Base-by-base conservation (phyloP, 805 yeast species). In the Starmerella sp. region DNA sequence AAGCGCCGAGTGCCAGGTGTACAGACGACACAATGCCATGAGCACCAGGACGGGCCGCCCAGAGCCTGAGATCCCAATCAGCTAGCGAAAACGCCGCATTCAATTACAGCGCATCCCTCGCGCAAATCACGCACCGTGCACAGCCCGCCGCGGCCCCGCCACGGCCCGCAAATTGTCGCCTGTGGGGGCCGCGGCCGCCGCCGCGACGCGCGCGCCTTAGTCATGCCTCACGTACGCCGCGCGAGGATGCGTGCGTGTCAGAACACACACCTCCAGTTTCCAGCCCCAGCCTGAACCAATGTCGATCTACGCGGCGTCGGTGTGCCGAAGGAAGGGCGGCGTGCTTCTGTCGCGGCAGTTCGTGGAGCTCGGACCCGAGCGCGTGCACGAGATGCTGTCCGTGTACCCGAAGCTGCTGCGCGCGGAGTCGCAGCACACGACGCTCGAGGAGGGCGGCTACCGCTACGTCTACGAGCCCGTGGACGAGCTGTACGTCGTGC, bases 381-480 rank as follows among this genome's bases (percentile, higher is more conserved):
- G 95, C 62, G 89, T 90, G 64, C 83, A 93, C 39, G 86, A 89
- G 51, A 75, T 93, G 58, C 74, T 93, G 66, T 83, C 96, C 32
- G 84, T 82, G 62, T 89, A 91, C 71, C 95, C 96, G 54, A 73
- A 84, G 56, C 76, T 93, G 61, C 78, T 90, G 53, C 76, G 85
- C 47, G 81, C 81, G 34, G 77, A 77, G 49, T 80, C 81, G 29
- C 96, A 89, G 72, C 95, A 90, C 69, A 91, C 97, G 49, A 85
- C 95, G 10, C 93, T 88, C 35, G 98, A 93, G 70, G 95, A 86
- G 67, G 95, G 85, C 52, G 81, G 81, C 62, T 93, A 87, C 41
- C 82, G 99, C 69, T 93, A 87, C 67, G 93, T 93, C 52, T 93
- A 88, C 71, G 96, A 89, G 71, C 97, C 98, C 48, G 78, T 93